These are phyloP conservation scores for Paramecium sexaurelia DNA, from an alignment of 73 alveolate species.

Conservation along the genomic window DNA sequence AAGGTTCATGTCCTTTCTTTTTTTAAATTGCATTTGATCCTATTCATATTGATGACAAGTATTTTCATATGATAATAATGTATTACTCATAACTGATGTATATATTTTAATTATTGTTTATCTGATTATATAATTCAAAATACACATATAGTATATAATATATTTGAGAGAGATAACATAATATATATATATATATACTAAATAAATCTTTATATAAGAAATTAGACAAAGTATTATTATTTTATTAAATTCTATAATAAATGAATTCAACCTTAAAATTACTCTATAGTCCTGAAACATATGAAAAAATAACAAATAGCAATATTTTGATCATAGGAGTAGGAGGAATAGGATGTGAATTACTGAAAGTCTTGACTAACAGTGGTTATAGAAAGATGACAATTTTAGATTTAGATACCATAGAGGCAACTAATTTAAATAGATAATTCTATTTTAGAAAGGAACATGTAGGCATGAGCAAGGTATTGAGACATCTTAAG, in stretches of 20 bases:
- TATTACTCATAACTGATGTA: neutral
- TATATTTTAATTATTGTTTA: neutral
- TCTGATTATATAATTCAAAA: neutral
- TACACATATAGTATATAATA: neutral
- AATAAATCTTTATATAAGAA: no score
- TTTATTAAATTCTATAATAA: neutral
- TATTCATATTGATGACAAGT: conserved; percentile 2
- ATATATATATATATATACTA: no score
- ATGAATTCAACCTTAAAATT: conserved; percentile 36
- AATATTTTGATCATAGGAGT: conserved; percentile 93
- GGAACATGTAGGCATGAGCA: conserved; percentile 91
- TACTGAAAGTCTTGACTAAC: conserved; percentile 86
- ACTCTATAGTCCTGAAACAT: conserved; percentile 49
- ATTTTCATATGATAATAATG: conserved; percentile 18
- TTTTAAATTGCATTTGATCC: neutral
- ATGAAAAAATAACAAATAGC: conserved; percentile 65
- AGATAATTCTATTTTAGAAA: conserved; percentile 94
- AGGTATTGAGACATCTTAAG: conserved; percentile 12
- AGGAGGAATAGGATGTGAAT: conserved; percentile 98
- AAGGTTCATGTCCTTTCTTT: conserved; percentile 22
- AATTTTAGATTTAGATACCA: conserved; percentile 93
- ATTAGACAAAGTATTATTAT: neutral
- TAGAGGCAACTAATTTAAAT: conserved; percentile 93
- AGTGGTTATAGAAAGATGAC: conserved; percentile 88
- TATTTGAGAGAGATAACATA: no score